phyloP scores from a whole-genome alignment of 129 eudicot species.

The Daucus carota region DNA sequence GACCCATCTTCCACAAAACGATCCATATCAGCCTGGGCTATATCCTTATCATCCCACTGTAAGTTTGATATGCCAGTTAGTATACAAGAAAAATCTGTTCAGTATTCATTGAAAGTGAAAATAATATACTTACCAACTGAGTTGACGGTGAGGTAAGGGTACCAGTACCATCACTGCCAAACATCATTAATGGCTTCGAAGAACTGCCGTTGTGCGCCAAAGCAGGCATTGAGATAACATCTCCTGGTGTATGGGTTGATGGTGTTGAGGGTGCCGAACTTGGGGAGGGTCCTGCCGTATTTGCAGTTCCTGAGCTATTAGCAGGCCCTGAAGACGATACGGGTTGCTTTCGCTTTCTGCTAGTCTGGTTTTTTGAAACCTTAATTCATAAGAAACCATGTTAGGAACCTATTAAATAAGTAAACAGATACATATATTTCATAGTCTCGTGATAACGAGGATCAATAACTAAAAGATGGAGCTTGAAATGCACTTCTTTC shows the following conservation, averaged over 20 bases:
- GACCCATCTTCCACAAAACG: slow-evolving; percentile 97
- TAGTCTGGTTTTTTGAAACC: slow-evolving; percentile 66
- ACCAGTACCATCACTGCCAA: slow-evolving; percentile 65
- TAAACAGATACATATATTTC: not conserved
- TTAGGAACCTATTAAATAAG: slow-evolving; percentile 26
- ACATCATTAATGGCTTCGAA: slow-evolving; percentile 80
- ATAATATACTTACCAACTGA: slow-evolving; percentile 59
- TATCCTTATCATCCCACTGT: slow-evolving; percentile 83
- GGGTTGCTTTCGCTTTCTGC: slow-evolving; percentile 90
- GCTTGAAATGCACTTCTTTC: not conserved
- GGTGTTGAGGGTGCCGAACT: slow-evolving; percentile 76
- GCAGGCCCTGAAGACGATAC: slow-evolving; percentile 97
- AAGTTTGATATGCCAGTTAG: slow-evolving; percentile 26
- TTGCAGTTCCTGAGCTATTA: slow-evolving; percentile 95
- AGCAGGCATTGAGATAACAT: slow-evolving; percentile 61
- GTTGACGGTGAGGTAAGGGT: slow-evolving; percentile 85
- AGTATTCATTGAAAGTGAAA: slow-evolving; percentile 1
- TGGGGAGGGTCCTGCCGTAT: slow-evolving; percentile 78
- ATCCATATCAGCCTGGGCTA: slow-evolving; percentile 90
- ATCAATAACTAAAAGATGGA: not conserved
- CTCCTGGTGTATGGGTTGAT: slow-evolving; percentile 70
- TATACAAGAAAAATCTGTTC: slow-evolving; percentile 12
- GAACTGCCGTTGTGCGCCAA: slow-evolving; percentile 50
- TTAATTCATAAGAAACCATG: slow-evolving; percentile 26
- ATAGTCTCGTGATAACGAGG: not conserved